A percentile compares a stretch with the other conserved stretches of the same genome.
Conservation (phyloP, 2,329 filamentous ascomycete genomes). For the Penicillium sp. region DNA sequence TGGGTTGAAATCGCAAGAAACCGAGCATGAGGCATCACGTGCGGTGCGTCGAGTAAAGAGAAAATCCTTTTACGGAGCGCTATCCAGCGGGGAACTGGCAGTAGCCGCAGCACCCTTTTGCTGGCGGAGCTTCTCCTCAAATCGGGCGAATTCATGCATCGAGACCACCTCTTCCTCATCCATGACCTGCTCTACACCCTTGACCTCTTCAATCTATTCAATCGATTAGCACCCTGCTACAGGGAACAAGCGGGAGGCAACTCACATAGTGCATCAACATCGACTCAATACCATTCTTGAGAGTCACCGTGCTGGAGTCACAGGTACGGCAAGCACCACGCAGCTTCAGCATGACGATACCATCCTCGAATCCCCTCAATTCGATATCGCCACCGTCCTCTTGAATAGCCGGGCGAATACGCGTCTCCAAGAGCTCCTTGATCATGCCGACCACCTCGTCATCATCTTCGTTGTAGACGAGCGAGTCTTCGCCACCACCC, state of each 20-base stretch:
- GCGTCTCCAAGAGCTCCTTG: constrained; percentile 91
- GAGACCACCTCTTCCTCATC: constrained; percentile 90
- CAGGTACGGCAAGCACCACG: constrained; percentile 91
- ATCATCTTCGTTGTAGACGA: constrained; percentile 84
- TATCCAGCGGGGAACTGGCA: constrained; percentile 52
- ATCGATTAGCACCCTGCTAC: constrained; percentile 13
- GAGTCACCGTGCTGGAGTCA: constrained; percentile 90
- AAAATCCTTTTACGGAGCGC: constrained; percentile 28
- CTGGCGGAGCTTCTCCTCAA: constrained; percentile 74
- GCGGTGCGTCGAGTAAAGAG: not conserved
- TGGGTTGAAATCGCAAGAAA: not conserved
- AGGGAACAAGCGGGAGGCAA: constrained; percentile 21
- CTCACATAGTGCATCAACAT: constrained; percentile 96
- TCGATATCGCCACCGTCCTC: constrained; percentile 98
- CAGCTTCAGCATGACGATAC: constrained; percentile 78
- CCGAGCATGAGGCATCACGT: not conserved
- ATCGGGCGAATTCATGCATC: constrained; percentile 82
- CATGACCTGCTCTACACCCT: constrained; percentile 83
- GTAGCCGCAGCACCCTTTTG: constrained; percentile 52
- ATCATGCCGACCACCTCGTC: constrained; percentile 97
- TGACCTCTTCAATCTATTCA: constrained; percentile 82
- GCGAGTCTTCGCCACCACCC: constrained; percentile 57
- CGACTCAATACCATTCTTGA: constrained; percentile 96
- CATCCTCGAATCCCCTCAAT: constrained; percentile 81
- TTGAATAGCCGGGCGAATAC: constrained; percentile 91